phyloP scores from a whole-genome alignment of 2,329 filamentous ascomycete genomes.

The Clonostachys chloroleuca region DNA sequence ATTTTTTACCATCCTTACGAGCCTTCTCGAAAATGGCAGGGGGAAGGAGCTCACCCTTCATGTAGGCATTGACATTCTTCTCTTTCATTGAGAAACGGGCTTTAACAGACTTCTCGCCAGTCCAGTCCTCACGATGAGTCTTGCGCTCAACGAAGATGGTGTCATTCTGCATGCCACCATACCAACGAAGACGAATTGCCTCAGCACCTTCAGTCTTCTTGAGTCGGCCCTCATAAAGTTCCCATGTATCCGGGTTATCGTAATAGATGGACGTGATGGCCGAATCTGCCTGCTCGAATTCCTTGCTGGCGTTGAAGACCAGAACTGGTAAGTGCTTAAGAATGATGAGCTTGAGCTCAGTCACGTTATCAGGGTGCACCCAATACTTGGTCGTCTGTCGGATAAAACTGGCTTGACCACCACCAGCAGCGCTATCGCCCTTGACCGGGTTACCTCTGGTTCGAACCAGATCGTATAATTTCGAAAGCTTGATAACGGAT shows the following conservation, averaged over 20 bases:
- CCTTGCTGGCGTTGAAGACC: slow-evolving; percentile 96
- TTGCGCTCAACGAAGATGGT: slow-evolving; percentile 97
- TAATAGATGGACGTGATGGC: slow-evolving; percentile 99
- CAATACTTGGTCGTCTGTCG: slow-evolving; percentile 99
- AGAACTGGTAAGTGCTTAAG: slow-evolving; percentile 95
- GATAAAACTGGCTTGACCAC: slow-evolving; percentile 90
- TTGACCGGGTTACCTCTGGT: slow-evolving; percentile 89
- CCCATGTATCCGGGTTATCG: slow-evolving; percentile 91
- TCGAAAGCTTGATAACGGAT: slow-evolving; percentile 90
- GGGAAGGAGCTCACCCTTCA: slow-evolving; percentile 80
- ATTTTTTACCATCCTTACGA: slow-evolving; percentile 91
- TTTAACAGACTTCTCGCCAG: slow-evolving; percentile 97
- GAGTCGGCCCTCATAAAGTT: slow-evolving; percentile 86
- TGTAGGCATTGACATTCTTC: slow-evolving; percentile 92
- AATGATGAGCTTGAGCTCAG: slow-evolving; percentile 95
- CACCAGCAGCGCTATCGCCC: slow-evolving; percentile 88
- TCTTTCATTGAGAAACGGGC: slow-evolving; percentile 93
- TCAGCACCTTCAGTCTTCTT: slow-evolving; percentile 98
- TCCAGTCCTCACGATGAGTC: slow-evolving; percentile 98
- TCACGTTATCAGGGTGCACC: slow-evolving; percentile 98
- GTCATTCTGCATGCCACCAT: slow-evolving; percentile 92
- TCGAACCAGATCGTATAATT: slow-evolving; percentile 89
- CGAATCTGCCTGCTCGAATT: slow-evolving; percentile 85
- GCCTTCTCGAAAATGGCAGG: slow-evolving; percentile 94
- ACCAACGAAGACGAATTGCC: slow-evolving; percentile 94